phyloP scores from a whole-genome alignment of 116 monocot species.

The Iris pallida region DNA sequence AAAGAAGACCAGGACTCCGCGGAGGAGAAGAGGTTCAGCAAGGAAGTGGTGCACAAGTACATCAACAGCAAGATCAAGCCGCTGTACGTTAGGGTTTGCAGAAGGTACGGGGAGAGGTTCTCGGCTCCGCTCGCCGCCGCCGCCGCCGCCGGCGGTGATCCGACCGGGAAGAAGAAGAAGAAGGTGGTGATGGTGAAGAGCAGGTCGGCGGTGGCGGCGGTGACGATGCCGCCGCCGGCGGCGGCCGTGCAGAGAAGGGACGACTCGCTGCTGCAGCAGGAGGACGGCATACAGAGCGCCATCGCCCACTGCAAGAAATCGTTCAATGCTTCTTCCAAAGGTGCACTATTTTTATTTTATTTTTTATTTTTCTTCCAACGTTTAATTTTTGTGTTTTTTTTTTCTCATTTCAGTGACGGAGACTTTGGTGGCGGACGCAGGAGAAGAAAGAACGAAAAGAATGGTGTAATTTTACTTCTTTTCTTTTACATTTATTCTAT shows the following conservation, averaged over 20 bases:
- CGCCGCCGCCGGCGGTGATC: background rate
- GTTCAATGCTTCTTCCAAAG: constrained; percentile 8
- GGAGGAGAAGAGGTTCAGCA: constrained; percentile 13
- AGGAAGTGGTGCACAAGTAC: constrained; percentile 60
- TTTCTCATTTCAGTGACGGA: too few relatives aligned
- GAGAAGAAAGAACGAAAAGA: too few relatives aligned
- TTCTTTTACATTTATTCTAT: too few relatives aligned
- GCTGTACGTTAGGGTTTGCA: constrained; percentile 56
- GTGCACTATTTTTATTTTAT: too few relatives aligned
- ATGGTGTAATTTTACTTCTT: too few relatives aligned
- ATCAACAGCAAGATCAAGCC: constrained; percentile 86
- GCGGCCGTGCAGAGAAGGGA: constrained; percentile 18
- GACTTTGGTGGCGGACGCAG: too few relatives aligned
- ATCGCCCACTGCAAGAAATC: constrained; percentile 62
- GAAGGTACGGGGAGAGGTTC: constrained; percentile 32
- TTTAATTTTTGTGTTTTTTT: too few relatives aligned
- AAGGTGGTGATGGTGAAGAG: constrained; percentile 33
- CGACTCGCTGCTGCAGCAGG: constrained; percentile 33
- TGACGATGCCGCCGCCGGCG: constrained; percentile 11
- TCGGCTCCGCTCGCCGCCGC: constrained; percentile 9
- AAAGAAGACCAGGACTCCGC: background rate
- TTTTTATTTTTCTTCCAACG: too few relatives aligned
- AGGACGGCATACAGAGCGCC: constrained; percentile 57
- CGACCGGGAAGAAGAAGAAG: background rate
- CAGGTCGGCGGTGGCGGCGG: constrained; percentile 29